These are phyloP conservation scores for Bullera alba DNA, from an alignment of 768 basidiomycete genomes.

Conservation along the genomic window DNA sequence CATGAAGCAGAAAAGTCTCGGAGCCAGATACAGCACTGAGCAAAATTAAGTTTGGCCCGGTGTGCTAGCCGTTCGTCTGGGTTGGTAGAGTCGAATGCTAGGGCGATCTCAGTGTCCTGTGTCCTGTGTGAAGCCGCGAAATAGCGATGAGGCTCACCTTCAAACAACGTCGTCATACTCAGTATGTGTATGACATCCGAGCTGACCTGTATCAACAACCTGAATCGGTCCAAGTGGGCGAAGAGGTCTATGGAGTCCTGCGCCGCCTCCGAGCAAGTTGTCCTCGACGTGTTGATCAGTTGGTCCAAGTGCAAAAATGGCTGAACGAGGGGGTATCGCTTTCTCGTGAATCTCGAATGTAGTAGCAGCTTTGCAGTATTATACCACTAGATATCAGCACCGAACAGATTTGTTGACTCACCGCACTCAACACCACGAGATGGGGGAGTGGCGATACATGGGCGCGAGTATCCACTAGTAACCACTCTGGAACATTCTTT, in stretches of 20 bases:
- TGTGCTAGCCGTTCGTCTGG: conserved; percentile 13
- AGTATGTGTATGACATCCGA: conserved; percentile 34
- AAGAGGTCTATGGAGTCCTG: conserved; percentile 26
- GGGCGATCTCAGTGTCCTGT: neutral
- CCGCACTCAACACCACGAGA: conserved; percentile 24
- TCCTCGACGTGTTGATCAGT: conserved; percentile 6
- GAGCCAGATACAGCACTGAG: conserved; percentile 36
- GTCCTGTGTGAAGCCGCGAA: neutral
- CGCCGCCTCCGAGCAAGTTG: conserved; percentile 28
- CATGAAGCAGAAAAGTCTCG: conserved; percentile 27
- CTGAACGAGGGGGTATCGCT: neutral
- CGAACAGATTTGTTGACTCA: conserved; percentile 8
- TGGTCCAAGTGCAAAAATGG: neutral
- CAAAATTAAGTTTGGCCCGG: conserved; percentile 25
- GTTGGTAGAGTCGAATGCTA: conserved; percentile 28
- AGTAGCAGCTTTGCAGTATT: conserved; percentile 27
- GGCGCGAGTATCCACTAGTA: conserved; percentile 8
- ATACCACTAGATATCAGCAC: conserved; percentile 23
- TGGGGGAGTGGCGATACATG: conserved; percentile 23
- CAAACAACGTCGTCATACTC: conserved; percentile 29
- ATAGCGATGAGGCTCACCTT: conserved; percentile 11
- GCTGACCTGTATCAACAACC: conserved; percentile 20
- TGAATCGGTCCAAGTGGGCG: conserved; percentile 14
- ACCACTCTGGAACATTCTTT: conserved; percentile 5
- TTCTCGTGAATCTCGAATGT: conserved; percentile 22